Evolutionary conservation across 2,329 filamentous ascomycete genomes (phyloP).

Genomic region (Septoria petroselini): DNA sequence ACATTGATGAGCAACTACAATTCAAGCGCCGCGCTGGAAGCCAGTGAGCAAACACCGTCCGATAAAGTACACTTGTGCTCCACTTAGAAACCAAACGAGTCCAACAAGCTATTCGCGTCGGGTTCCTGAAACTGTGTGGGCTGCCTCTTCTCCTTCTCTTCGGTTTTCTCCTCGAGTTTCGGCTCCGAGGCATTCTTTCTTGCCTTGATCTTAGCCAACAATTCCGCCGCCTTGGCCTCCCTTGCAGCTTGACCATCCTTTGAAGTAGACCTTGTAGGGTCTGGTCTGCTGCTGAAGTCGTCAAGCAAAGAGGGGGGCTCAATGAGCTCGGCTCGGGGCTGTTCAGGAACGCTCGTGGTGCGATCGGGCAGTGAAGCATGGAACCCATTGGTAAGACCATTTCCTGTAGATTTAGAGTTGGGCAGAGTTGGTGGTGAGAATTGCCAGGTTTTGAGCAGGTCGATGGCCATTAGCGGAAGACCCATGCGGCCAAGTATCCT

Average conservation of each 20-base stretch:
- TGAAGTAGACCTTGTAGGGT: slow-evolving; percentile 13
- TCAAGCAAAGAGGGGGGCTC: slow-evolving; percentile 28
- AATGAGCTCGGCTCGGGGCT: neutral
- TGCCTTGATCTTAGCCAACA: slow-evolving; percentile 44
- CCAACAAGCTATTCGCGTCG: slow-evolving; percentile 81
- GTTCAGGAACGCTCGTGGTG: slow-evolving; percentile 14
- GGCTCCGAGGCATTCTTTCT: slow-evolving; percentile 35
- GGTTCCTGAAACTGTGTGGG: slow-evolving; percentile 87
- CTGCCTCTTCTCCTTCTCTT: slow-evolving; percentile 53
- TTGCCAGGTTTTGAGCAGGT: slow-evolving; percentile 80
- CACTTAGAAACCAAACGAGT: slow-evolving; percentile 81
- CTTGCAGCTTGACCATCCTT: slow-evolving; percentile 30
- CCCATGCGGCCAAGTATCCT: slow-evolving; percentile 45
- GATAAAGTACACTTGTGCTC: neutral
- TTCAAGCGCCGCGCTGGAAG: neutral
- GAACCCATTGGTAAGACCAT: slow-evolving; percentile 18
- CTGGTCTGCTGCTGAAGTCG: slow-evolving; percentile 23
- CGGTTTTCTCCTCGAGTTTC: slow-evolving; percentile 21
- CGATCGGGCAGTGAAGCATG: slow-evolving; percentile 28
- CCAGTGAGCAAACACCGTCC: no score
- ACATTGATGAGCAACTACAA: no score
- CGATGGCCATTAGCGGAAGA: slow-evolving; percentile 82
- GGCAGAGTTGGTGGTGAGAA: slow-evolving; percentile 52
- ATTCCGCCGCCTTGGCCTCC: slow-evolving; percentile 34
- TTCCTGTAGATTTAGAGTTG: neutral